These are phyloP conservation scores for Ophiostoma quercus DNA, from an alignment of 2,329 filamentous ascomycete genomes.

Conservation along the genomic window DNA sequence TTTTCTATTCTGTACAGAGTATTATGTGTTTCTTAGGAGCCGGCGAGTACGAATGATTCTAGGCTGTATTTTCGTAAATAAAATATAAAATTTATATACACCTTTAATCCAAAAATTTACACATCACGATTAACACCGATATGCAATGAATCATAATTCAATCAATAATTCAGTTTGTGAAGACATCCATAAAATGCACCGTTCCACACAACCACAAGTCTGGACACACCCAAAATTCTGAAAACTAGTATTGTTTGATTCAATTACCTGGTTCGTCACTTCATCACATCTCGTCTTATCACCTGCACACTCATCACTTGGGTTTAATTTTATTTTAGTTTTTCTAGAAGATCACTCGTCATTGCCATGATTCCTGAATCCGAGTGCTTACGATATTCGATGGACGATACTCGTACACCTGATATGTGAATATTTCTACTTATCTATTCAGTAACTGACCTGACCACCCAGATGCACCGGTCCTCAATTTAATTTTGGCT, in stretches of 20 bases:
- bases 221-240: not conserved
- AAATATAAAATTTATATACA: too few species aligned
- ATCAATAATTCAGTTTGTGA: not conserved
- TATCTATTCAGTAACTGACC: not conserved
- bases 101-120: too few species aligned
- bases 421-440: not conserved
- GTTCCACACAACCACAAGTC: not conserved
- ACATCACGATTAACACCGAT: too few species aligned
- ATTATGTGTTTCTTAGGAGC: too few species aligned
- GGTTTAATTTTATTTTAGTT: not conserved
- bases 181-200: not conserved
- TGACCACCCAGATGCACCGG: not conserved
- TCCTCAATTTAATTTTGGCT: not conserved
- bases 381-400: not conserved
- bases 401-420: not conserved
- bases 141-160: not conserved
- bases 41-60: too few species aligned
- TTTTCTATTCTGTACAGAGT: too few species aligned
- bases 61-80: too few species aligned
- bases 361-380: not conserved
- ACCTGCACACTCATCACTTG: not conserved
- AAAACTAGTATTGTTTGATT: not conserved
- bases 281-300: conserved; percentile 9
- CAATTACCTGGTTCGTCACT: not conserved
- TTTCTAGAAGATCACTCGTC: conserved; percentile 4